Evolutionary conservation across 2,329 filamentous ascomycete genomes (phyloP), one percentile per base, ranked within the genome.

Genomic region (Fusarium pseudoanthophilum): DNA sequence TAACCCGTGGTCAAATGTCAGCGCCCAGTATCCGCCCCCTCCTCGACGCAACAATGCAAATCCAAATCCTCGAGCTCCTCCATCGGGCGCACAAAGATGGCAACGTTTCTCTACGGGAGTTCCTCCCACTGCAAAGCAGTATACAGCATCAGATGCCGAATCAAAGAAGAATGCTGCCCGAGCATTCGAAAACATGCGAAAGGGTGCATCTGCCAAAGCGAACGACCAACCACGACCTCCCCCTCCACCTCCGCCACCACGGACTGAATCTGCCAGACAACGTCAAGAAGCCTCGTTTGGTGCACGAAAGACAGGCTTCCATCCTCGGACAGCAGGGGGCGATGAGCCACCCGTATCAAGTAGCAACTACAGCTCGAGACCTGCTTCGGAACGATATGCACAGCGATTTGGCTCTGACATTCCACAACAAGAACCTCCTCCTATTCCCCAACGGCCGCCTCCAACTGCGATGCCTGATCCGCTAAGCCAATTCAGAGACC

Each of bases 251-350:
- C 83, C 80, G 26, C 84, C 86, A 10, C 82, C 87, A 14, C 83
- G 85, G 46, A 87, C 87, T 5, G 85, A 88, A 14, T 86, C 85
- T 16, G 87, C 88, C 52, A 85, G 83, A 66, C 85, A 88, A 70
- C 87, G 88, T 59, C 84, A 86, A 14, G 84, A 90, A 52, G 88
- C 88, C 21, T 83, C 88, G 0, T 90, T 90, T 76, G 88, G 88
- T 20, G 79, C 79, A 11, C 84, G 84, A 69, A 86, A 84, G 72
- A 74, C 84, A 9, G 87, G 87, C 20, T 89, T 86, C 67, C 83
- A 85, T 49, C 87, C 87, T 51, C 82, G 81, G 40, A 87, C 88
- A 16, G 83, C 86, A 4, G 80, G 80, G 64, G 87, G 85, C 5
- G 88, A 90, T 55, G 88, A 90, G 69, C 86, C 87, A 8, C 82